Percentiles rank a stretch among this genome's conserved stretches.
phyloP scores from a whole-genome alignment of 768 basidiomycete genomes.

The Mycena galericulata region DNA sequence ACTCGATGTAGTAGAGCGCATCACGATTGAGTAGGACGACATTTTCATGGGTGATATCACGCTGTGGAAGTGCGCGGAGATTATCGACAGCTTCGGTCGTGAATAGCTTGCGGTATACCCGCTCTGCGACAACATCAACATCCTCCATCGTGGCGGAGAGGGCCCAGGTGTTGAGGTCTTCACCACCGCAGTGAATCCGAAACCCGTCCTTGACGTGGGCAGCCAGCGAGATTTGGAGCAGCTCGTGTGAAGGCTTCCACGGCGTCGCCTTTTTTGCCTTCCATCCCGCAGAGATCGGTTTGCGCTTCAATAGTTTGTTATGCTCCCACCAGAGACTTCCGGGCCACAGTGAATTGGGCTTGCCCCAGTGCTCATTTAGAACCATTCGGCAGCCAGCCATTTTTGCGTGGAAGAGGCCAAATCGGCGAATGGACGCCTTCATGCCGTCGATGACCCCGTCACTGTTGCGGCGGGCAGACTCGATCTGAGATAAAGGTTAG shows the following conservation, averaged over 20 bases:
- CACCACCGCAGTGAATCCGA: too few species aligned
- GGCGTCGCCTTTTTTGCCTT: constrained; percentile 4
- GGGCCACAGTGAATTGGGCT: constrained; percentile 37
- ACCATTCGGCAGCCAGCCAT: constrained; percentile 37
- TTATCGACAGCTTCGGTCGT: constrained; percentile 16
- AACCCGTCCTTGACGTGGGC: too few species aligned
- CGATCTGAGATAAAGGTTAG: neutral
- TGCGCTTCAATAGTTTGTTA: constrained; percentile 24
- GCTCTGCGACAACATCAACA: constrained; percentile 23
- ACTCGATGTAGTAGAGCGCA: too few species aligned
- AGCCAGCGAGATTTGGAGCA: constrained; percentile 2
- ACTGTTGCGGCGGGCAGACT: constrained; percentile 35
- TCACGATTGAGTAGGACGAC: constrained; percentile 36
- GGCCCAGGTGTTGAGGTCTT: too few species aligned
- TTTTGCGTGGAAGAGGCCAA: constrained; percentile 11
- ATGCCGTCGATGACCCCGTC: neutral
- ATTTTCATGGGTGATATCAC: constrained; percentile 26
- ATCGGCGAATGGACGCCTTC: constrained; percentile 13
- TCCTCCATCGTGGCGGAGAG: constrained; percentile 13
- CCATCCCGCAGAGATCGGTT: constrained; percentile 22
- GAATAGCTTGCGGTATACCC: constrained; percentile 21
- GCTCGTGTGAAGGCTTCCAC: constrained; percentile 26
- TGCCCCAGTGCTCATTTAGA: constrained; percentile 45
- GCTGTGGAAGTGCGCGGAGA: neutral
- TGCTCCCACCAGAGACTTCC: constrained; percentile 30